Evolutionary conservation across 2,329 filamentous ascomycete species (phyloP).

Genomic region (Westerdykella aurantiaca): DNA sequence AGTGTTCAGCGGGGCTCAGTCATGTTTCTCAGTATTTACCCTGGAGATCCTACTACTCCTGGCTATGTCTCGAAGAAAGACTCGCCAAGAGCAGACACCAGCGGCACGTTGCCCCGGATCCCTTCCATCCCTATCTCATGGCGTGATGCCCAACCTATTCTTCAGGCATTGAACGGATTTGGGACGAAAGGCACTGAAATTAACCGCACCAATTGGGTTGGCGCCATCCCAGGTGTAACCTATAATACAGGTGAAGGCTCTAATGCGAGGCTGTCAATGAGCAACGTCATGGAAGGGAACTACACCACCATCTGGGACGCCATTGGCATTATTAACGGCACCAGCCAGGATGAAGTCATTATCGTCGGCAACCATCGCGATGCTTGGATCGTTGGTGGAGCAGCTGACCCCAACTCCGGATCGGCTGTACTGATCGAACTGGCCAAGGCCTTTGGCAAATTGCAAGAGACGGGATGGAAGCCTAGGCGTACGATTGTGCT

Average conservation of each 20-base stretch:
- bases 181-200: conserved; percentile 53
- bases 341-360: conserved; percentile 52
- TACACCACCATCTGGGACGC: conserved; percentile 77
- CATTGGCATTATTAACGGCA: conserved; percentile 63
- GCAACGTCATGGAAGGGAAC: conserved; percentile 73
- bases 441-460: conserved; percentile 45
- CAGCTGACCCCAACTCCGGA: conserved; percentile 49
- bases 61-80: conserved; percentile 80
- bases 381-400: conserved; percentile 51
- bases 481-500: conserved; percentile 47
- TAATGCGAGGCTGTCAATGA: conserved; percentile 43
- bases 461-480: conserved; percentile 47
- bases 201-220: conserved; percentile 37
- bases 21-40: conserved; percentile 57
- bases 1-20: conserved; percentile 45
- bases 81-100: conserved; percentile 62
- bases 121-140: conserved; percentile 86
- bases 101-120: conserved; percentile 63
- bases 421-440: conserved; percentile 47
- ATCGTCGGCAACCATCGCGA: conserved; percentile 51
- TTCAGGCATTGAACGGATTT: conserved; percentile 76
- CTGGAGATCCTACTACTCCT: conserved; percentile 37
- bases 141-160: conserved; percentile 69
- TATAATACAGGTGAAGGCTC: conserved; percentile 44
- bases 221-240: conserved; percentile 30